Evolutionary conservation across 2,329 filamentous ascomycete species (phyloP), one percentile per base, ranked within the genome.

Genomic region (Aspergillus oerlinghausenensis): DNA sequence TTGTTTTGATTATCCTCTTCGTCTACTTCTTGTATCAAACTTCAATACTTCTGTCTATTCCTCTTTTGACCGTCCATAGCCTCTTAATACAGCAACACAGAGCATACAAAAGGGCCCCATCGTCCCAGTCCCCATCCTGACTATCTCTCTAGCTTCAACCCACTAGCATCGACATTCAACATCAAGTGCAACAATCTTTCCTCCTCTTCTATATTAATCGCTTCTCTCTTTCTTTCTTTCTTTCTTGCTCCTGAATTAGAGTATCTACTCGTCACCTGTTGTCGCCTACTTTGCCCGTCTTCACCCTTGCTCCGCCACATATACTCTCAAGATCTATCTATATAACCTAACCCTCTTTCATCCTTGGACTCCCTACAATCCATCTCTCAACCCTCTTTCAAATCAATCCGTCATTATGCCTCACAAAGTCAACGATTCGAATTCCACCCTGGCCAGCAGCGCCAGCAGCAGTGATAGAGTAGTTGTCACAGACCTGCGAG

Each of bases 381-480:
- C 23, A 42, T 49, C 40, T 49, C 29, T 49, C 28, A 3, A 45
- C 42, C 7, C 42, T 21, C 35, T 17, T 35, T n/a, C 28, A 25
- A 23, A 29, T 26, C 52, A 50, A 56, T 42, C 49, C 50, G 56
- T 29, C 59, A 68, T 38, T 51, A 72, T 73, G 70, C 70, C 70
- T 58, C 67, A 68, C 64, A 72, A 71, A 62, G 63, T 67, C 62
- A 72, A 70, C 63, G 65, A 71, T 56, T 72, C 70, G 56, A 70
- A 69, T 61, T 70, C 69, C 52, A 71, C 69, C n/a, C 61, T 72
- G 47, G 67, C 67, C 60, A 71, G 67, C 60, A 62, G 59, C 55
- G 65, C 57, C 56, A 70, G 69, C 55, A 70, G 64, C 57, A 60
- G 62, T 50, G 65, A 70, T 59, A 67, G 65, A 29, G 66, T 68